Percentiles rank a stretch among this genome's conserved stretches.
Conservation (phyloP, 306 rosid species). For the Castanea crenata region DNA sequence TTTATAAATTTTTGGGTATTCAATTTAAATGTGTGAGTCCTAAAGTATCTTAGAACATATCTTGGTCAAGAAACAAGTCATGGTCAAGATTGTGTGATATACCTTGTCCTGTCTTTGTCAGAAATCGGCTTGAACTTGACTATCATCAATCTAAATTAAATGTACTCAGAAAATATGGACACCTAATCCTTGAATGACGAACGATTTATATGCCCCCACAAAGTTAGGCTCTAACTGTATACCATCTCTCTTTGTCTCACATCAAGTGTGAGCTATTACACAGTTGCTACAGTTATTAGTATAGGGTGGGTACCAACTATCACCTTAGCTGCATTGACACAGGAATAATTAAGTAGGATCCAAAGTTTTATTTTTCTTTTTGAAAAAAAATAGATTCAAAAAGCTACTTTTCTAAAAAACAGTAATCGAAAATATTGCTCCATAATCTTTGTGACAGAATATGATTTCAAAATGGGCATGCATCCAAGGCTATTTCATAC, state of each 20-base stretch:
- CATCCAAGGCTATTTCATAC: too few relatives aligned
- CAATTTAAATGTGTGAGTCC: background rate
- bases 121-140: slow-evolving; percentile 29
- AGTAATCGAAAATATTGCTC: background rate
- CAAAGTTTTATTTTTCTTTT: background rate
- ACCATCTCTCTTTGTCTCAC: background rate
- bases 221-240: background rate
- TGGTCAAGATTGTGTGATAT: slow-evolving; percentile 12
- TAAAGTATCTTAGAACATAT: background rate
- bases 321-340: background rate
- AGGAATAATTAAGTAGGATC: background rate
- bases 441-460: background rate
- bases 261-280: background rate
- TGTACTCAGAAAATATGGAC: slow-evolving; percentile 17
- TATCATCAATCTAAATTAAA: slow-evolving; percentile 19
- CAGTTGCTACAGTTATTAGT: background rate
- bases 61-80: slow-evolving; percentile 8
- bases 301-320: background rate
- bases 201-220: background rate
- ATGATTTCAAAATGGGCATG: background rate
- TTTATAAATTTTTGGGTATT: background rate
- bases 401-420: background rate
- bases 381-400: background rate
- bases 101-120: slow-evolving; percentile 23
- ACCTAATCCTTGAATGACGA: slow-evolving; percentile 21